Percentiles rank a stretch among this genome's conserved stretches.
Evolutionary conservation across 352 stramenopile species (phyloP).

Genomic region (Globisporangium mamillatum): DNA sequence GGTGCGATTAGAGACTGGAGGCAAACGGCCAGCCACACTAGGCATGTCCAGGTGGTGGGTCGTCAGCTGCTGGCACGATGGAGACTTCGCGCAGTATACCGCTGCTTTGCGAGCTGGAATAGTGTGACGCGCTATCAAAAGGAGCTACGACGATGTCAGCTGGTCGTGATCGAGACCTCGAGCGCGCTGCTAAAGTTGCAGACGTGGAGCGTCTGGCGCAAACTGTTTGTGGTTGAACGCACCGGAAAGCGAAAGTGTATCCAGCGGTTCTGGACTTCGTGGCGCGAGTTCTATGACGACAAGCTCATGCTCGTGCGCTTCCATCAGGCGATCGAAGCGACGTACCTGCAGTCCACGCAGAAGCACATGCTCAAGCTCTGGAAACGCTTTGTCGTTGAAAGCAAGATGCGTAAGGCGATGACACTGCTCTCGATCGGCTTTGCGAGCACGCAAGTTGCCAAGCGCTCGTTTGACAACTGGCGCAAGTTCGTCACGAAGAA

Average conservation of each 20-base stretch:
- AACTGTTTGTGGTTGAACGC: constrained; percentile 30
- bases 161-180: constrained; percentile 3
- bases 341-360: constrained; percentile 20
- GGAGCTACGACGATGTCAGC: background rate
- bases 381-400: constrained; percentile 26
- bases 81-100: constrained; percentile 36
- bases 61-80: constrained; percentile 29
- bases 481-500: constrained; percentile 11
- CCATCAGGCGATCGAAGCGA: constrained; percentile 23
- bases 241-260: constrained; percentile 20
- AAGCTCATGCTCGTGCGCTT: constrained; percentile 20
- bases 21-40: background rate
- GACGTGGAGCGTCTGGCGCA: constrained; percentile 37
- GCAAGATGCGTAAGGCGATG: constrained; percentile 33
- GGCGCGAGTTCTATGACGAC: constrained; percentile 16
- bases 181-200: constrained; percentile 12
- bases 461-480: constrained; percentile 26
- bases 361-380: constrained; percentile 20
- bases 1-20: constrained; percentile 21
- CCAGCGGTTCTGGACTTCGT: constrained; percentile 23
- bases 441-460: constrained; percentile 16
- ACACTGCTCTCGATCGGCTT: constrained; percentile 27
- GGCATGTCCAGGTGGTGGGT: constrained; percentile 13
- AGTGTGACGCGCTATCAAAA: background rate
- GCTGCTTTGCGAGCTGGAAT: constrained; percentile 34